These are phyloP conservation scores for Thymus quinquecostatus DNA, from an alignment of 257 asterid genomes.

Conservation along the genomic window DNA sequence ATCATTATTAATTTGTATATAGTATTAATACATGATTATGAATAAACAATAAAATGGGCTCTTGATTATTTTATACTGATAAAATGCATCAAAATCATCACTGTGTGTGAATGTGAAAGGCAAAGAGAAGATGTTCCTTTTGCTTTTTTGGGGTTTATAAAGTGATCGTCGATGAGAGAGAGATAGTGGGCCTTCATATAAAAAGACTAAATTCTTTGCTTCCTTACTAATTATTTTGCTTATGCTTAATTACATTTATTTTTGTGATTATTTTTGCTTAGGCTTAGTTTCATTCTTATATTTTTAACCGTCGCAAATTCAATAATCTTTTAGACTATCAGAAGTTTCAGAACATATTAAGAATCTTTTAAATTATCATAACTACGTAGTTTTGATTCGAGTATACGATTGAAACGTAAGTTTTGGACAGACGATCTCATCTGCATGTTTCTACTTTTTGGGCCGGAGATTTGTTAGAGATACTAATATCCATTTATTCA, in stretches of 20 bases:
- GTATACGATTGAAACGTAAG: no score
- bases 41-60: slow-evolving; percentile 39
- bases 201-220: slow-evolving; percentile 28
- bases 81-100: slow-evolving; percentile 65
- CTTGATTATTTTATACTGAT: background rate
- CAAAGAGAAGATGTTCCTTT: slow-evolving; percentile 32
- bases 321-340: no score
- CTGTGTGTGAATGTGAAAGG: slow-evolving; percentile 32
- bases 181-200: slow-evolving; percentile 17
- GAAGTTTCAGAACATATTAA: no score
- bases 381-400: no score
- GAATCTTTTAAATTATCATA: no score
- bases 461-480: background rate
- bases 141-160: slow-evolving; percentile 23
- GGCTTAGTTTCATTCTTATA: no score
- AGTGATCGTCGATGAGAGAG: slow-evolving; percentile 27
- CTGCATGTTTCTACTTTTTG: background rate
- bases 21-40: slow-evolving; percentile 41
- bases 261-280: no score
- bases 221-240: slow-evolving; percentile 28
- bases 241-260: slow-evolving; percentile 16
- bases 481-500: background rate
- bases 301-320: no score
- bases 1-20: slow-evolving; percentile 32
- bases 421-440: no score